Evolutionary conservation across 2,329 filamentous ascomycete species (phyloP).

Genomic region (Neonectria punicea): DNA sequence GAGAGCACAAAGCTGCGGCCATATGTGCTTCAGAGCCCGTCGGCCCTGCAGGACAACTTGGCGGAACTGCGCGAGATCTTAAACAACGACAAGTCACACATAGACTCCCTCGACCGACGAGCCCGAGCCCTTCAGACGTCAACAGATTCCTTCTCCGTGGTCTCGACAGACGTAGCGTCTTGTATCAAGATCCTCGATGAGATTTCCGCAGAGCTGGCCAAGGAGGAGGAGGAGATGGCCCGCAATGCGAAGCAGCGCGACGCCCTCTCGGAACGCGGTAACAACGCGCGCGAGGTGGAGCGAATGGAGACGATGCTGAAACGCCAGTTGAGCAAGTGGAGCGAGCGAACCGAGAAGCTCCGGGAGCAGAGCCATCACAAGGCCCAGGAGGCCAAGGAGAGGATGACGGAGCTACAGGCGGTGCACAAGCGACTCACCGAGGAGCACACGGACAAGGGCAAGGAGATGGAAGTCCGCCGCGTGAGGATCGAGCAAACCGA

Average conservation of each 20-base stretch:
- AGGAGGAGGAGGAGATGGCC: constrained; percentile 90
- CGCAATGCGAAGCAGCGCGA: constrained; percentile 86
- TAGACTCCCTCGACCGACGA: constrained; percentile 87
- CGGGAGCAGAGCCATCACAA: constrained; percentile 84
- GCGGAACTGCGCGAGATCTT: constrained; percentile 85
- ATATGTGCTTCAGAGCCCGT: constrained; percentile 90
- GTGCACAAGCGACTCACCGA: constrained; percentile 84
- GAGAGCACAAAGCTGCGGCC: constrained; percentile 91
- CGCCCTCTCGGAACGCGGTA: constrained; percentile 85
- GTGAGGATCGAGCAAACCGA: constrained; percentile 98
- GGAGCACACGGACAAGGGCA: constrained; percentile 85
- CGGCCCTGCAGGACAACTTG: constrained; percentile 82
- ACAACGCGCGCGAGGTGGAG: constrained; percentile 92
- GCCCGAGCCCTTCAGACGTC: constrained; percentile 93
- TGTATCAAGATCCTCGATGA: constrained; percentile 93
- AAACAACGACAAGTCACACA: constrained; percentile 81
- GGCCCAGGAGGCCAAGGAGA: constrained; percentile 81
- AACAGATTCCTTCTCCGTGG: constrained; percentile 86
- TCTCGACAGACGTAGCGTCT: constrained; percentile 84
- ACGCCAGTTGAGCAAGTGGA: constrained; percentile 86
- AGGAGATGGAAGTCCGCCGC: constrained; percentile 90
- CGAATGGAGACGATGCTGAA: constrained; percentile 85
- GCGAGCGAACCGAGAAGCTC: constrained; percentile 85
- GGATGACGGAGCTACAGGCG: constrained; percentile 88
- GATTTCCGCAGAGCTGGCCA: constrained; percentile 82